phyloP scores from a whole-genome alignment of 2,329 filamentous ascomycete genomes.

The Blastomyces parvus region DNA sequence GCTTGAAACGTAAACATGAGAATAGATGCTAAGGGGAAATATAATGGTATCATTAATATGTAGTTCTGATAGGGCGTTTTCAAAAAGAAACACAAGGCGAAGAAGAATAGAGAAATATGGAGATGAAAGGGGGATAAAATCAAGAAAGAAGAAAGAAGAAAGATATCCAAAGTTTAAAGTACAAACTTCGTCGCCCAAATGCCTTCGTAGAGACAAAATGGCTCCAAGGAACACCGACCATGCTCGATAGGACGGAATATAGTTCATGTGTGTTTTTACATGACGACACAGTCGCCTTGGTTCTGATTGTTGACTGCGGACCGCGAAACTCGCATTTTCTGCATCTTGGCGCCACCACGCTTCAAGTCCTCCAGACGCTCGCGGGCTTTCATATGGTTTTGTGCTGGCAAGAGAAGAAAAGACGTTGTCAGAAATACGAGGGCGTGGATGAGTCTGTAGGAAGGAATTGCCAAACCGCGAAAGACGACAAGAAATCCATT shows the following conservation, averaged over 20 bases:
- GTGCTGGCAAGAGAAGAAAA: slow-evolving; percentile 48
- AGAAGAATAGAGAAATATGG: too few species aligned
- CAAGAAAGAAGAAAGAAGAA: not conserved
- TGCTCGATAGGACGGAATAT: not conserved
- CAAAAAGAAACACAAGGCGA: not conserved
- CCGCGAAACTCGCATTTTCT: slow-evolving; percentile 69
- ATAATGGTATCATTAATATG: not conserved
- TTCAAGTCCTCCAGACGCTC: slow-evolving; percentile 90
- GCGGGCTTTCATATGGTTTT: slow-evolving; percentile 87
- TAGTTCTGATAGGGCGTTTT: not conserved
- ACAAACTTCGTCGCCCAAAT: not conserved
- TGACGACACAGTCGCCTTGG: slow-evolving; percentile 77
- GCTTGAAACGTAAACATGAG: not conserved
- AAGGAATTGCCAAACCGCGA: not conserved
- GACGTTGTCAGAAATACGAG: slow-evolving; percentile 10
- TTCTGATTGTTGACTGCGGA: slow-evolving; percentile 73
- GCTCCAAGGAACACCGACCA: not conserved
- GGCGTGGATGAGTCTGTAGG: not conserved
- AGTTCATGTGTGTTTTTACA: slow-evolving; percentile 46
- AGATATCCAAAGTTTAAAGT: not conserved
- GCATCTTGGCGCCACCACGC: slow-evolving; percentile 60
- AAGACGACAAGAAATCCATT: not conserved
- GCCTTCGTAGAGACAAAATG: not conserved
- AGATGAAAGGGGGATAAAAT: not conserved
- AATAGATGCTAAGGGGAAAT: not conserved